Evolutionary conservation across 768 basidiomycete species (phyloP).

Genomic region (Psilocybe subaeruginosa): DNA sequence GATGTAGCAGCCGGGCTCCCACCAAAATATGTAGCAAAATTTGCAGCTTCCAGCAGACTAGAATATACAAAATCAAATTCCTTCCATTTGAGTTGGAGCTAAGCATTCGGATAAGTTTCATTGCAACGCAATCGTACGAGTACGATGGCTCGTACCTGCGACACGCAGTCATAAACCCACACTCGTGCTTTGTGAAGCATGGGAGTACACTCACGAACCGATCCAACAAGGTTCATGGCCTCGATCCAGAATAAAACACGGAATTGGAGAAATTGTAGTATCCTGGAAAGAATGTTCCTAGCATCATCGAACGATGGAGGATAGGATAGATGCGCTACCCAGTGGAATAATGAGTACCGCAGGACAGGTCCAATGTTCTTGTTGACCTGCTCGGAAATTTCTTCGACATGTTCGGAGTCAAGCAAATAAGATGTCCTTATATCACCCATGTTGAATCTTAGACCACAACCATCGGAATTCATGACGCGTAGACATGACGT

Average conservation of each 20-base stretch:
- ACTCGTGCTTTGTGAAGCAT: slow-evolving; percentile 16
- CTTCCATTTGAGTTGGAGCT: too few relatives aligned
- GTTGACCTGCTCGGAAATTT: not conserved
- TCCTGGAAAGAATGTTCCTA: not conserved
- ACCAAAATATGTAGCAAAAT: too few relatives aligned
- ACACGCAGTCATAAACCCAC: not conserved
- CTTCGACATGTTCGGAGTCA: not conserved
- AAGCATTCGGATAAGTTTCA: too few relatives aligned
- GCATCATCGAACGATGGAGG: not conserved
- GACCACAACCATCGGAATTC: not conserved
- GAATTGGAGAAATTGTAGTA: slow-evolving; percentile 16
- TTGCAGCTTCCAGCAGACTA: too few relatives aligned
- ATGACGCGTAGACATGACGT: slow-evolving; percentile 19
- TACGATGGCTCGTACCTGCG: too few relatives aligned
- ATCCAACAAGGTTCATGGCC: slow-evolving; percentile 27
- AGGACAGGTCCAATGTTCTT: slow-evolving; percentile 10
- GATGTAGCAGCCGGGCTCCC: too few relatives aligned
- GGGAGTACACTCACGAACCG: slow-evolving; percentile 7
- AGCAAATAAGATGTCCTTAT: slow-evolving; percentile 15
- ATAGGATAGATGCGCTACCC: slow-evolving; percentile 9
- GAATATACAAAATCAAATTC: too few relatives aligned
- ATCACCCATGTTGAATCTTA: slow-evolving; percentile 23
- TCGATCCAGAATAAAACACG: slow-evolving; percentile 28
- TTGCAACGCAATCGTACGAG: not conserved
- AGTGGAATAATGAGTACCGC: slow-evolving; percentile 10